Conservation (phyloP, 495 filamentous ascomycete genomes). For the Venustampulla echinocandica region DNA sequence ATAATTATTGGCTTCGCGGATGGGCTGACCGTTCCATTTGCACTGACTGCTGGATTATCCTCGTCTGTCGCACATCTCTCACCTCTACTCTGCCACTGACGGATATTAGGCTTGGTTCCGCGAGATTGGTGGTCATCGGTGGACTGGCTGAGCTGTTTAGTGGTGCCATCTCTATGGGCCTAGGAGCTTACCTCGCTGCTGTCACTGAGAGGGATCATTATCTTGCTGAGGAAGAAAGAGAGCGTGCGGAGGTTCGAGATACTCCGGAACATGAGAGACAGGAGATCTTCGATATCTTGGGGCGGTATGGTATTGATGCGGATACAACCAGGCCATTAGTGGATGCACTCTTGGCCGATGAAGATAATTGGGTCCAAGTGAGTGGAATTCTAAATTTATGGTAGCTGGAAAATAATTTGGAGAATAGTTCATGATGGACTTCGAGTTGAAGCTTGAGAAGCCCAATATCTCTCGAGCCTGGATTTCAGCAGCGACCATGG, state of each 20-base stretch:
- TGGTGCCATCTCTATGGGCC: slow-evolving; percentile 60
- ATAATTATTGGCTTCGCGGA: slow-evolving; percentile 52
- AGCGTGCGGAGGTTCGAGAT: slow-evolving; percentile 32
- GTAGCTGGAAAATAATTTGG: background rate
- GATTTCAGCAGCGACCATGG: slow-evolving; percentile 44
- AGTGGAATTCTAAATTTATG: background rate
- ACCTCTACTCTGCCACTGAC: background rate
- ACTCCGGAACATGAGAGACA: slow-evolving; percentile 33
- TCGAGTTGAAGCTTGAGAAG: slow-evolving; percentile 39
- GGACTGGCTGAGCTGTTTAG: slow-evolving; percentile 58
- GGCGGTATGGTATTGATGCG: slow-evolving; percentile 31
- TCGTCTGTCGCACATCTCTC: slow-evolving; percentile 2
- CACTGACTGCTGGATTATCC: slow-evolving; percentile 51
- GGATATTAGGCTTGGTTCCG: slow-evolving; percentile 39
- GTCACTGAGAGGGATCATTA: slow-evolving; percentile 40
- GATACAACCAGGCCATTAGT: slow-evolving; percentile 30
- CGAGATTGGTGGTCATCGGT: slow-evolving; percentile 53
- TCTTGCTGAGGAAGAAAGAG: slow-evolving; percentile 35
- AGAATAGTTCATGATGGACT: slow-evolving; percentile 44
- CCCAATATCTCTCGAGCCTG: slow-evolving; percentile 34
- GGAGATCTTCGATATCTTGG: slow-evolving; percentile 36
- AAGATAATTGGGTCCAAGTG: slow-evolving; percentile 37
- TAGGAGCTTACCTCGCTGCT: slow-evolving; percentile 52
- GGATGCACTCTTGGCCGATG: slow-evolving; percentile 30
- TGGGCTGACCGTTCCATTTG: slow-evolving; percentile 58